phyloP scores from a whole-genome alignment of 2,329 filamentous ascomycete genomes.

The Pseudogymnoascus sp. region DNA sequence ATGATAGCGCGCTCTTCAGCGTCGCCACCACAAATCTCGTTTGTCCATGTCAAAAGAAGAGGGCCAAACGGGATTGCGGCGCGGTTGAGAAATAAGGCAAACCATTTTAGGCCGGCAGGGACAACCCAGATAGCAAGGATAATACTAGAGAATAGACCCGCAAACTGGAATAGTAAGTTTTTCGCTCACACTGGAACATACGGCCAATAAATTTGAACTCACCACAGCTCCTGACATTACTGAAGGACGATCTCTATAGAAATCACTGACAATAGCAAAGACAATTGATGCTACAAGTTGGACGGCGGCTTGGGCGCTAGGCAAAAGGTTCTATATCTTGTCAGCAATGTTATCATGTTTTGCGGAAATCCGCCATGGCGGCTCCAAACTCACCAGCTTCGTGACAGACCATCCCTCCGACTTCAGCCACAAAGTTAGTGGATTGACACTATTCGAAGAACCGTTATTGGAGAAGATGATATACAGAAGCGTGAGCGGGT shows the following conservation, averaged over 20 bases:
- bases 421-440: background rate
- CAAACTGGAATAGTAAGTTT: background rate
- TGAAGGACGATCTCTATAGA: background rate
- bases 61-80: background rate
- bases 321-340: background rate
- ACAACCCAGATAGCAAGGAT: constrained; percentile 2
- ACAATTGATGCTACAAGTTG: background rate
- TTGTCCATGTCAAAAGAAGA: constrained; percentile 35
- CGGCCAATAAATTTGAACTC: background rate
- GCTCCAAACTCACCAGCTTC: background rate
- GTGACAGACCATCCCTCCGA: background rate
- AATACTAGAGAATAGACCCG: background rate
- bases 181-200: background rate
- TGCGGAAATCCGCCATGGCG: background rate
- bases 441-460: background rate
- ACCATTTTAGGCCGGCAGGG: background rate
- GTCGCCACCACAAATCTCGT: constrained; percentile 46
- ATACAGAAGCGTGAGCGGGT: too few relatives aligned
- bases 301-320: background rate
- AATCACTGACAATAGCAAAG: background rate
- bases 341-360: background rate
- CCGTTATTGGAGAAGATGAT: too few relatives aligned
- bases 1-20: constrained; percentile 61
- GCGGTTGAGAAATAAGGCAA: background rate
- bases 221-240: background rate